Conservation (phyloP, 169 alveolate genomes). For the Plasmodium berghei region DNA sequence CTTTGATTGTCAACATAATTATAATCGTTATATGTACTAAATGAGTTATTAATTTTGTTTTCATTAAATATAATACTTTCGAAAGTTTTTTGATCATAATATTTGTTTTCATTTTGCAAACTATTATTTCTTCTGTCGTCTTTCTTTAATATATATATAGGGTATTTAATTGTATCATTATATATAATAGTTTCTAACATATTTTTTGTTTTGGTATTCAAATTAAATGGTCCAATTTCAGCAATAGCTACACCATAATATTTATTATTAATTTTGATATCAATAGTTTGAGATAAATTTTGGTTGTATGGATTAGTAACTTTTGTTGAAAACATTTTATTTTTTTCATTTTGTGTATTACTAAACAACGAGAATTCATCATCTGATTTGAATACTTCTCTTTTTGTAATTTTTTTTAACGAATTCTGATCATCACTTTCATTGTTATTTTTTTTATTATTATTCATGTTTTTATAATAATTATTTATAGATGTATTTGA, state of each 20-base stretch:
- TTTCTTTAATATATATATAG: conserved; percentile 30
- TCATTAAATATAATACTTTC: not conserved
- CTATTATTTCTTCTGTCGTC: not conserved
- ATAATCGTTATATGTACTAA: conserved; percentile 4
- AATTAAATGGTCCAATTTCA: conserved; percentile 50
- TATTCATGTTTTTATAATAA: conserved; percentile 1
- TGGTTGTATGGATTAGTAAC: not conserved
- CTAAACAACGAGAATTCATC: conserved; percentile 10
- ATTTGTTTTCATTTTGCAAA: not conserved
- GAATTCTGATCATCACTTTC: not conserved
- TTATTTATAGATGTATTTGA: not conserved
- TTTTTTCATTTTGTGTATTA: not conserved
- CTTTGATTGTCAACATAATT: conserved; percentile 14
- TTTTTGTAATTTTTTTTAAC: not conserved
- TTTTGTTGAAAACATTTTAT: not conserved
- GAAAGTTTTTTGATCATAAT: not conserved
- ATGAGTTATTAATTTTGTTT: not conserved
- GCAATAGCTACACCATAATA: conserved; percentile 56
- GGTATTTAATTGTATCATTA: conserved; percentile 46
- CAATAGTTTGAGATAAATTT: not conserved
- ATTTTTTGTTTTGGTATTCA: conserved; percentile 41
- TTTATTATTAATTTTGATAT: not conserved
- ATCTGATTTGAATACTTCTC: not conserved
- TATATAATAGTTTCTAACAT: conserved; percentile 33
- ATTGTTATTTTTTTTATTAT: not conserved